Evolutionary conservation across 1,139 yeast genomes (phyloP).

Genomic region (Debaryomyces robertsiae): DNA sequence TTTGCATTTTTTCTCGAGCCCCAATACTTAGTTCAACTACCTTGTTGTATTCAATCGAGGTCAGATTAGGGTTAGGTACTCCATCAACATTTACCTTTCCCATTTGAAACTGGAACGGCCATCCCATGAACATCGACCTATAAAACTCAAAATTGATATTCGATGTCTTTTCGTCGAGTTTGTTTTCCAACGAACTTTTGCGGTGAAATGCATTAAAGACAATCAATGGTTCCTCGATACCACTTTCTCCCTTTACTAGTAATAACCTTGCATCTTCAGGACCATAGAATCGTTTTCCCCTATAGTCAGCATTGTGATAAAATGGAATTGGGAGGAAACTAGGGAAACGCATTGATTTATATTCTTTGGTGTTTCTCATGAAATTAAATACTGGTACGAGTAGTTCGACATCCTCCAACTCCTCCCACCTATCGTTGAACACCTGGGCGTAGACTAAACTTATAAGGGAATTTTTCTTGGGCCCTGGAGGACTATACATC

Average conservation of each 20-base stretch:
- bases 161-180: constrained; percentile 4
- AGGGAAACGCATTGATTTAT: constrained; percentile 25
- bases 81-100: constrained; percentile 36
- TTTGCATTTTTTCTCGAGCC: constrained; percentile 12
- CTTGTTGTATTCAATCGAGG: constrained; percentile 23
- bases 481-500: constrained; percentile 28
- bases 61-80: constrained; percentile 15
- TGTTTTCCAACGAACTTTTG: constrained; percentile 10
- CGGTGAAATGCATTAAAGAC: constrained; percentile 34
- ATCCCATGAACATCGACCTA: constrained; percentile 31
- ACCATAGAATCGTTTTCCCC: constrained; percentile 31
- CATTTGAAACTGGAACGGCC: constrained; percentile 42
- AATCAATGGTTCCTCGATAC: constrained; percentile 32
- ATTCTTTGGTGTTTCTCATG: constrained; percentile 8
- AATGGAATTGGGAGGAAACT: constrained; percentile 34
- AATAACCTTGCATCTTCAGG: constrained; percentile 53
- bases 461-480: constrained; percentile 29
- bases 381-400: constrained; percentile 21
- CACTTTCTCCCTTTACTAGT: constrained; percentile 30
- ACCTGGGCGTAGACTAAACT: constrained; percentile 35
- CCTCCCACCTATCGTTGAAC: constrained; percentile 32
- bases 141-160: constrained; percentile 15
- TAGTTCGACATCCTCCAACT: constrained; percentile 27
- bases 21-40: constrained; percentile 29
- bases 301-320: constrained; percentile 20